These are phyloP conservation scores for Fraxinus dipetala DNA, from an alignment of 305 asterid genomes.

Conservation along the genomic window DNA sequence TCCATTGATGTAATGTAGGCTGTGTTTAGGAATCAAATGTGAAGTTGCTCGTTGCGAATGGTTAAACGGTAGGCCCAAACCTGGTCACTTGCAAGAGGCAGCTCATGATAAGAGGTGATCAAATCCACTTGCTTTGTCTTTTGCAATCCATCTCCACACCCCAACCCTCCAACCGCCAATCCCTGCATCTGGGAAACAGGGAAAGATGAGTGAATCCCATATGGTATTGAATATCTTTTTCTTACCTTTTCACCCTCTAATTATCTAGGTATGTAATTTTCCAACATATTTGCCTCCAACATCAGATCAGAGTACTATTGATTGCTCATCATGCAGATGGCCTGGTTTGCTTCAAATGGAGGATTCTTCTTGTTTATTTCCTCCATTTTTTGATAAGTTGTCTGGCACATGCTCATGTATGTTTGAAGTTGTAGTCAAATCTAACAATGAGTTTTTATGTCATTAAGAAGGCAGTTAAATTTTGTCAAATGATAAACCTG, in stretches of 20 bases:
- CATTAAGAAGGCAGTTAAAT: neutral
- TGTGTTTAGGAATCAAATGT: conserved; percentile 77
- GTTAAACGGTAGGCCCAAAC: conserved; percentile 77
- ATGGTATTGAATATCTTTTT: neutral
- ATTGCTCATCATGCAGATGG: conserved; percentile 94
- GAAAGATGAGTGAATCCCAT: neutral
- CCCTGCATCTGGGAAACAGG: neutral
- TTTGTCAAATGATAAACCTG: neutral
- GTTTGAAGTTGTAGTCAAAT: conserved; percentile 1
- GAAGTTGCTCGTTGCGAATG: conserved; percentile 77
- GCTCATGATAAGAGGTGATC: conserved; percentile 80
- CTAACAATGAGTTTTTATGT: conserved; percentile 2
- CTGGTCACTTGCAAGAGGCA: conserved; percentile 84
- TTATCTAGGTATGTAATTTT: conserved; percentile 63
- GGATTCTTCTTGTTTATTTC: neutral
- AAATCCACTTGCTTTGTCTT: neutral
- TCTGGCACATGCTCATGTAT: neutral
- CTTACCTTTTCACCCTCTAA: neutral
- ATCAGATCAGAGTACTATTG: conserved; percentile 56
- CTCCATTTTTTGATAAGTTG: neutral
- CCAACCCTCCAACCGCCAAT: neutral
- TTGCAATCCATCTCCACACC: neutral
- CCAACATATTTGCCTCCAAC: conserved; percentile 51
- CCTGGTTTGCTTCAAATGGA: conserved; percentile 52
- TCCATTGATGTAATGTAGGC: conserved; percentile 42